Conservation (phyloP, 331 rosid genomes). For the Prunus yedoensis region DNA sequence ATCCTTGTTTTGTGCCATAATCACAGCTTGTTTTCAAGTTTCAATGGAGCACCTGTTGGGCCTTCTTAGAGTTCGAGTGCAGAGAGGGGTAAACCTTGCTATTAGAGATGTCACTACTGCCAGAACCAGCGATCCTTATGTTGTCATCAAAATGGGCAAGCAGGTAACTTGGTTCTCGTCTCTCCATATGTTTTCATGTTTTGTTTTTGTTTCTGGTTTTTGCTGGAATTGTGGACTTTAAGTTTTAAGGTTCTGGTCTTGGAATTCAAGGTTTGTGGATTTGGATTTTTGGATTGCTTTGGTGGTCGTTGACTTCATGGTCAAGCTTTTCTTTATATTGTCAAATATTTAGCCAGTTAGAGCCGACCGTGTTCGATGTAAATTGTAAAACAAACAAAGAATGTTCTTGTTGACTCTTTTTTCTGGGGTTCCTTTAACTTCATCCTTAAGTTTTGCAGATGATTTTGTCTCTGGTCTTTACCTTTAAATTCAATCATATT, state of each 20-base stretch:
- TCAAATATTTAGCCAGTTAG: background rate
- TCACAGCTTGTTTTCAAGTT: background rate
- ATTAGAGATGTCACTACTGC: constrained; percentile 53
- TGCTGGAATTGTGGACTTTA: background rate
- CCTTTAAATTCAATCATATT: background rate
- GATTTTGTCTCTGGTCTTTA: background rate
- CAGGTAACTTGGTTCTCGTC: constrained; percentile 41
- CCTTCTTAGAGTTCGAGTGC: constrained; percentile 58
- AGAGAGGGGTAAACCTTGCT: constrained; percentile 66
- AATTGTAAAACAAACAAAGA: background rate
- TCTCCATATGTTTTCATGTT: background rate
- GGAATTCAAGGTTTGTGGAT: background rate
- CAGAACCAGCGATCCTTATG: constrained; percentile 71
- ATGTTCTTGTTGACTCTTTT: background rate
- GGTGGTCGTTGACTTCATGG: constrained; percentile 2
- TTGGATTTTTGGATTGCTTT: background rate
- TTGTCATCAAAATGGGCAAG: constrained; percentile 66
- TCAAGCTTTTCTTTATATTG: background rate
- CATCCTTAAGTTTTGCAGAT: background rate
- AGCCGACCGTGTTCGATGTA: background rate
- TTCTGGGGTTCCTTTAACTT: background rate
- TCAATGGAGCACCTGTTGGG: constrained; percentile 69
- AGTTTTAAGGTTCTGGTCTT: background rate
- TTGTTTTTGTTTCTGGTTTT: background rate
- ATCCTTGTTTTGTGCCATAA: background rate